phyloP scores from a whole-genome alignment of 257 asterid genomes.

The Haberlea rhodopensis region DNA sequence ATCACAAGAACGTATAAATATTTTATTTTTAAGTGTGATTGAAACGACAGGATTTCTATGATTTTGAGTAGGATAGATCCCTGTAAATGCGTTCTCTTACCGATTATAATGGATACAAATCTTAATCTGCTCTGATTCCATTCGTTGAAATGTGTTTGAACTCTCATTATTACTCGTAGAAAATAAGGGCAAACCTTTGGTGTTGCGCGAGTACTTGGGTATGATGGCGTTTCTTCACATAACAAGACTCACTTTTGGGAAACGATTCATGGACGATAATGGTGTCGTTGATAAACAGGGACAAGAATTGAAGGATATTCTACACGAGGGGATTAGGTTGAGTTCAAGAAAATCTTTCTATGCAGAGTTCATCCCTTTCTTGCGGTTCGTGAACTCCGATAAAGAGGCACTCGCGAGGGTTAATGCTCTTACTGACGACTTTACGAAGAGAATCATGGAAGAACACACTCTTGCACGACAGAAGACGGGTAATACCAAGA shows the following conservation, averaged over 20 bases:
- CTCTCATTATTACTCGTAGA: slow-evolving; percentile 28
- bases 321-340: slow-evolving; percentile 42
- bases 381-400: slow-evolving; percentile 50
- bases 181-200: slow-evolving; percentile 49
- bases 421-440: slow-evolving; percentile 38
- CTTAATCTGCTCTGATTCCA: background rate
- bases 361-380: slow-evolving; percentile 61
- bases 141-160: background rate
- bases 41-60: too few relatives aligned
- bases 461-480: slow-evolving; percentile 66
- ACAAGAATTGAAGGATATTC: slow-evolving; percentile 61
- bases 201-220: slow-evolving; percentile 58
- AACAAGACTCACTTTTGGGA: slow-evolving; percentile 73
- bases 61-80: too few relatives aligned
- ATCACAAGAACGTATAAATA: too few relatives aligned
- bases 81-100: too few relatives aligned
- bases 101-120: too few relatives aligned
- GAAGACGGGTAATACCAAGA: slow-evolving; percentile 61
- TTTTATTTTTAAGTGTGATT: too few relatives aligned
- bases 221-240: slow-evolving; percentile 77
- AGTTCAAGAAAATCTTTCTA: slow-evolving; percentile 52
- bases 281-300: slow-evolving; percentile 66
- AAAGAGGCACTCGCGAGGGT: slow-evolving; percentile 47
- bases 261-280: slow-evolving; percentile 56
- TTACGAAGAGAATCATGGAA: slow-evolving; percentile 70